Conservation (phyloP, 2,329 filamentous ascomycete species). For the Thelonectria discophora region DNA sequence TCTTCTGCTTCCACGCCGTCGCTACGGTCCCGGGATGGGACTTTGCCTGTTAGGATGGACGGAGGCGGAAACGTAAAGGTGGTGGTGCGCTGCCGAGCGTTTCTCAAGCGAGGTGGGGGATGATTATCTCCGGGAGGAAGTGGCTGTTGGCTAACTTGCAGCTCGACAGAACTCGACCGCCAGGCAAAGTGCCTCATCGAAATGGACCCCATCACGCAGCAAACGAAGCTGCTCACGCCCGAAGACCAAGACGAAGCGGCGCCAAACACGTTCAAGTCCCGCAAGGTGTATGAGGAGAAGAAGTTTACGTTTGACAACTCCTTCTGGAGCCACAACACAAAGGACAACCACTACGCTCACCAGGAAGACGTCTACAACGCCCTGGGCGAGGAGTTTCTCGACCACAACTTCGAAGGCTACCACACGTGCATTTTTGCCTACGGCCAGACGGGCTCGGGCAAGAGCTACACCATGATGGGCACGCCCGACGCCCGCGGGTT, state of each 20-base stretch:
- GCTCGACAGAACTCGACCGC: constrained; percentile 75
- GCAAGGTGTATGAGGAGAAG: constrained; percentile 86
- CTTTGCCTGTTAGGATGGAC: constrained; percentile 67
- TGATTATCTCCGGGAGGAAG: background rate
- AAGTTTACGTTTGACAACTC: constrained; percentile 96
- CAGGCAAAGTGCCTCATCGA: constrained; percentile 84
- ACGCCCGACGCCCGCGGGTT: constrained; percentile 84
- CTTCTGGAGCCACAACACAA: constrained; percentile 91
- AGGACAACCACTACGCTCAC: constrained; percentile 85
- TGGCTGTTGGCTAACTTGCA: background rate
- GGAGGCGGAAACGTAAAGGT: constrained; percentile 81
- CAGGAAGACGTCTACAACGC: constrained; percentile 95
- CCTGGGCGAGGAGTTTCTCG: constrained; percentile 94
- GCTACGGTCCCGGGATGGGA: constrained; percentile 75
- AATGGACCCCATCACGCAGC: constrained; percentile 89
- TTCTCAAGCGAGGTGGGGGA: constrained; percentile 76
- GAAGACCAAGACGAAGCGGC: constrained; percentile 60
- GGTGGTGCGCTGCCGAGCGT: constrained; percentile 81
- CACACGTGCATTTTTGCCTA: constrained; percentile 99
- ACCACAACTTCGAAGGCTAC: constrained; percentile 99
- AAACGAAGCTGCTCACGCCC: constrained; percentile 81
- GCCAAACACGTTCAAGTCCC: constrained; percentile 67
- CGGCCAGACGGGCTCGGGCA: constrained; percentile 95
- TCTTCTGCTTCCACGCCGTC: constrained; percentile 84
- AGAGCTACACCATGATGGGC: constrained; percentile 99